Evolutionary conservation across 2,329 filamentous ascomycete species (phyloP).

Genomic region (Lecanicillium sp.): DNA sequence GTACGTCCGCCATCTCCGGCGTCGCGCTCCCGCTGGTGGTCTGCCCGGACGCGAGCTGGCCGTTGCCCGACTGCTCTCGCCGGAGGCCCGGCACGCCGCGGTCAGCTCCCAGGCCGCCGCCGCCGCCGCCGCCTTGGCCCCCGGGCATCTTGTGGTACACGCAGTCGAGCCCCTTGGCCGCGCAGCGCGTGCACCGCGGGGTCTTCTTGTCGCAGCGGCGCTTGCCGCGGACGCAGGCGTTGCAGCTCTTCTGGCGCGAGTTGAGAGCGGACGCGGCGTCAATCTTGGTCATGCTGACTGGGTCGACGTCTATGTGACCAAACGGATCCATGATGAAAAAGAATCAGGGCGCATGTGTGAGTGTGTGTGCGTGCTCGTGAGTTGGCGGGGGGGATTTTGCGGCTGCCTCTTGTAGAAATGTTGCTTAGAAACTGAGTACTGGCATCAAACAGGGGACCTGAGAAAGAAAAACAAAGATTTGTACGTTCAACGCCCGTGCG

Average conservation of each 20-base stretch:
- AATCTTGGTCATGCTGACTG: slow-evolving; percentile 23
- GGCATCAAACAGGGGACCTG: too few relatives aligned
- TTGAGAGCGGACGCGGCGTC: slow-evolving; percentile 23
- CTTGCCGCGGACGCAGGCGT: slow-evolving; percentile 42
- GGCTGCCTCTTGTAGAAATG: too few relatives aligned
- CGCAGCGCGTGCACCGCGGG: slow-evolving; percentile 38
- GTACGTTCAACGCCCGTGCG: neutral
- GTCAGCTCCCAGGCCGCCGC: too few relatives aligned
- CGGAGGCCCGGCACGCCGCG: too few relatives aligned
- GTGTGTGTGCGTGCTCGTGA: neutral
- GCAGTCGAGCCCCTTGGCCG: slow-evolving; percentile 35
- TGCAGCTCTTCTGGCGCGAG: slow-evolving; percentile 47
- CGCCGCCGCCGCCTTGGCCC: slow-evolving; percentile 14
- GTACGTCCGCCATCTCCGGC: slow-evolving; percentile 20
- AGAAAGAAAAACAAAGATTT: neutral
- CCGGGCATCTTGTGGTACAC: slow-evolving; percentile 34
- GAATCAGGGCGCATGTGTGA: too few relatives aligned
- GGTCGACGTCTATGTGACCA: slow-evolving; percentile 13
- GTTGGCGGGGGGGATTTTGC: too few relatives aligned
- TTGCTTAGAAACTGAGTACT: too few relatives aligned
- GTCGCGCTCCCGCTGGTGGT: slow-evolving; percentile 8
- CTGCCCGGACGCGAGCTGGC: slow-evolving; percentile 6
- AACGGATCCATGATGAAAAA: slow-evolving; percentile 9
- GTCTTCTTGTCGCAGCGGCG: slow-evolving; percentile 41
- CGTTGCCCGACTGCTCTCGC: neutral